Evolutionary conservation across 176 grass and related monocot species (phyloP).

Genomic region (Neostapfia colusana): DNA sequence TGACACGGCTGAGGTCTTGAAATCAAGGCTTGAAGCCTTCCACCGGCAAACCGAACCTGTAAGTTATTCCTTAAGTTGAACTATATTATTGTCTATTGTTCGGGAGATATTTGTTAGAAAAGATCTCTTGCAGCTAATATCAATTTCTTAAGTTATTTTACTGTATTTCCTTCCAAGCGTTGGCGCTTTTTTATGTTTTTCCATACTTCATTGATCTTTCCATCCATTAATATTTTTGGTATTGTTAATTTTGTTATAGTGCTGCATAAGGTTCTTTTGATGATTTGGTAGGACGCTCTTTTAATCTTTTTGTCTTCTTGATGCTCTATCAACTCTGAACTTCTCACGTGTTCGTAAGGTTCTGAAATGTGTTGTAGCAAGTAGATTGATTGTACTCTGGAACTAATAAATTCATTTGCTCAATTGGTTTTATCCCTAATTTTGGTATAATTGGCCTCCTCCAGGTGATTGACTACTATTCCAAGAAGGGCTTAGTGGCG

Average conservation of each 20-base stretch:
- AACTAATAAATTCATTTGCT: neutral
- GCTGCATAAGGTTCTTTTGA: neutral
- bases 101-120: neutral
- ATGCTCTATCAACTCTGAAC: neutral
- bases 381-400: conserved; percentile 1
- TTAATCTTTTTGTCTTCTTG: neutral
- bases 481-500: conserved; percentile 69
- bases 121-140: neutral
- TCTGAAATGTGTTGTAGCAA: neutral
- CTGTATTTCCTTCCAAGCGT: neutral
- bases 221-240: neutral
- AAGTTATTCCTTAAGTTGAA: conserved; percentile 38
- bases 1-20: conserved; percentile 89
- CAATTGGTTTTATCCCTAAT: conserved; percentile 12
- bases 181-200: neutral
- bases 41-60: conserved; percentile 94
- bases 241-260: neutral
- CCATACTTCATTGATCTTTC: neutral
- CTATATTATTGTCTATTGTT: neutral
- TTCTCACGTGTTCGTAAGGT: neutral
- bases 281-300: neutral
- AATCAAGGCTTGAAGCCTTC: conserved; percentile 97
- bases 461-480: conserved; percentile 90
- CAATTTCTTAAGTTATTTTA: neutral
- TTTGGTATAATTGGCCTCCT: conserved; percentile 23